A percentile compares a stretch with the other conserved stretches of the same genome.
phyloP scores from a whole-genome alignment of 2,329 filamentous ascomycete genomes.

The Gnomoniopsis smithogilvyi region DNA sequence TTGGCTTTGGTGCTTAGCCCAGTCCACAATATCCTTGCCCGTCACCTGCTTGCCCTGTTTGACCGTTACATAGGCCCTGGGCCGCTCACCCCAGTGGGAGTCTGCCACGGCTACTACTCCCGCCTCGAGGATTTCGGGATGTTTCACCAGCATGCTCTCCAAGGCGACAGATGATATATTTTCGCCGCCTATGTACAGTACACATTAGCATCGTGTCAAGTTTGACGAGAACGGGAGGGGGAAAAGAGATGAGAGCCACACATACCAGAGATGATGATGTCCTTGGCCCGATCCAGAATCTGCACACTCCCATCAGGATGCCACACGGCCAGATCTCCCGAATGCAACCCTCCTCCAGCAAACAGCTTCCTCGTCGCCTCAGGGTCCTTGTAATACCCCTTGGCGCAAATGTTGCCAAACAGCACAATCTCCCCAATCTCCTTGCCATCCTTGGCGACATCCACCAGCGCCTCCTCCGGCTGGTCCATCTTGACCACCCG shows the following conservation, averaged over 20 bases:
- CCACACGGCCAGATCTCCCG: slow-evolving; percentile 90
- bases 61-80: slow-evolving; percentile 87
- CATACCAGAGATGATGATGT: slow-evolving; percentile 93
- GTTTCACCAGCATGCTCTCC: slow-evolving; percentile 83
- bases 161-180: slow-evolving; percentile 95
- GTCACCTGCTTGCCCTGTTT: slow-evolving; percentile 55
- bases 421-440: slow-evolving; percentile 65
- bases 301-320: slow-evolving; percentile 87
- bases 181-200: slow-evolving; percentile 66
- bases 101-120: slow-evolving; percentile 87
- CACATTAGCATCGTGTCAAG: neutral
- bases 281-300: slow-evolving; percentile 91
- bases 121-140: slow-evolving; percentile 86
- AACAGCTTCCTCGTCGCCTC: slow-evolving; percentile 86
- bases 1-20: slow-evolving; percentile 75
- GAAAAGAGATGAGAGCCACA: slow-evolving; percentile 11
- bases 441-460: slow-evolving; percentile 45
- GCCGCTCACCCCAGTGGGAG: slow-evolving; percentile 91
- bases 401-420: slow-evolving; percentile 84
- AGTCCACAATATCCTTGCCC: slow-evolving; percentile 68
- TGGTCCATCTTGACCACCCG: slow-evolving; percentile 80
- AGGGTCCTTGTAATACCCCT: slow-evolving; percentile 87
- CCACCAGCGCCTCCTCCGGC: slow-evolving; percentile 60
- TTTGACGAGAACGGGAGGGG: slow-evolving; percentile 6
- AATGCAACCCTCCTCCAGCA: slow-evolving; percentile 80